Evolutionary conservation across 805 yeast species (phyloP).

Genomic region (Teunomyces atbi): DNA sequence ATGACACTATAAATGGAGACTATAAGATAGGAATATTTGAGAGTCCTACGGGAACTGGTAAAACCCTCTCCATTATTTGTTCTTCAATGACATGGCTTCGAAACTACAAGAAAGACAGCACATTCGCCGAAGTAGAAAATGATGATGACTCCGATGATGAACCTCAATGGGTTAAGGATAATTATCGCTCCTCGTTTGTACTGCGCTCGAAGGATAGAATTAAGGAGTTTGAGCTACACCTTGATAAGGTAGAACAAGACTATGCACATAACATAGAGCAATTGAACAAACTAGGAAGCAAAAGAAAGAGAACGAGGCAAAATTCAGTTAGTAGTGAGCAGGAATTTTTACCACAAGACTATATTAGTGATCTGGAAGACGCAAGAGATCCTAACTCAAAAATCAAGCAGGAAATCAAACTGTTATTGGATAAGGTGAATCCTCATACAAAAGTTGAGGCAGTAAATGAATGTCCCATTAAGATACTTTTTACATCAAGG

Average conservation of each 20-base stretch:
- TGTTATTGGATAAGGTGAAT: slow-evolving; percentile 45
- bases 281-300: slow-evolving; percentile 12
- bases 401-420: slow-evolving; percentile 48
- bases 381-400: slow-evolving; percentile 24
- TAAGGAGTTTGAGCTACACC: slow-evolving; percentile 40
- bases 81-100: slow-evolving; percentile 82
- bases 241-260: slow-evolving; percentile 32
- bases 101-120: slow-evolving; percentile 36
- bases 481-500: slow-evolving; percentile 74
- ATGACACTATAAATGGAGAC: slow-evolving; percentile 51
- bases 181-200: slow-evolving; percentile 30
- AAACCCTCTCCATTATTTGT: slow-evolving; percentile 84
- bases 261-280: slow-evolving; percentile 14
- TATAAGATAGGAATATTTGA: slow-evolving; percentile 80
- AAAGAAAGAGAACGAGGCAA: slow-evolving; percentile 7
- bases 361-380: slow-evolving; percentile 28
- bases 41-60: slow-evolving; percentile 95
- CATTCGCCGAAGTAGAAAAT: slow-evolving; percentile 4
- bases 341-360: slow-evolving; percentile 34
- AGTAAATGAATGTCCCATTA: slow-evolving; percentile 28
- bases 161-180: slow-evolving; percentile 65
- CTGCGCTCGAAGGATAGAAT: slow-evolving; percentile 25
- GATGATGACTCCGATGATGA: slow-evolving; percentile 47
- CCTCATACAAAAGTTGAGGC: slow-evolving; percentile 19
- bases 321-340: slow-evolving; percentile 8